Conservation (phyloP, 2,329 filamentous ascomycete genomes). For the Talaromyces sp. region DNA sequence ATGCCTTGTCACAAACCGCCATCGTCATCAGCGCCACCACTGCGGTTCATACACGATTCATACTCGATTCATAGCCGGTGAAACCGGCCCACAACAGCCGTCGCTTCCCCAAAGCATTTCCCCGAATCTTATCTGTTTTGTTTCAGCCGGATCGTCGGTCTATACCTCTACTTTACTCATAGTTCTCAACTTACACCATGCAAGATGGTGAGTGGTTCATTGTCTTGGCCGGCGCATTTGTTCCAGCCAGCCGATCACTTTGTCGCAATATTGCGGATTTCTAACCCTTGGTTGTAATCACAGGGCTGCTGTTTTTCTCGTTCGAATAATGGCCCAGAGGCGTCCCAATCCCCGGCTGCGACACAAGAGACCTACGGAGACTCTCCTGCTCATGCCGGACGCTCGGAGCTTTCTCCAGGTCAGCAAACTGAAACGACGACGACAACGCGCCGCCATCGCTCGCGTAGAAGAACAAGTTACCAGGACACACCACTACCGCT, state of each 20-base stretch:
- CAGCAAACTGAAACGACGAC: slow-evolving; percentile 14
- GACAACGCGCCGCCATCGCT: slow-evolving; percentile 4
- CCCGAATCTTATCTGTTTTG: neutral
- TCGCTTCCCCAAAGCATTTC: neutral
- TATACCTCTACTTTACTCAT: slow-evolving; percentile 3
- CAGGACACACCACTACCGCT: slow-evolving; percentile 27
- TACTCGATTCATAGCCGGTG: neutral
- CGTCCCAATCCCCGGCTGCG: slow-evolving; percentile 20
- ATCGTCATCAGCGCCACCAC: neutral
- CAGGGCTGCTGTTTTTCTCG: slow-evolving; percentile 39
- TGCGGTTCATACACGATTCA: neutral
- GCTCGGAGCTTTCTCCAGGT: slow-evolving; percentile 12
- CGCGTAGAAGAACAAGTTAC: slow-evolving; percentile 6
- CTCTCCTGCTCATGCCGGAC: slow-evolving; percentile 14
- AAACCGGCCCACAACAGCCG: neutral
- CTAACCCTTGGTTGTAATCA: neutral
- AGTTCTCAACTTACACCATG: slow-evolving; percentile 17
- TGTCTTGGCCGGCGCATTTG: neutral
- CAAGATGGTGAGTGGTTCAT: slow-evolving; percentile 32
- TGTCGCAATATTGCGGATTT: neutral
- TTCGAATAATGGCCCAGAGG: slow-evolving; percentile 28
- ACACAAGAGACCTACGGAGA: slow-evolving; percentile 21
- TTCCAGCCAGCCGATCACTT: neutral
- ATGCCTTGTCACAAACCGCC: neutral
- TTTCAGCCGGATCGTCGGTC: no score